These are phyloP conservation scores for Ensete ventricosum DNA, from an alignment of 176 grass and related monocot genomes.

Conservation along the genomic window DNA sequence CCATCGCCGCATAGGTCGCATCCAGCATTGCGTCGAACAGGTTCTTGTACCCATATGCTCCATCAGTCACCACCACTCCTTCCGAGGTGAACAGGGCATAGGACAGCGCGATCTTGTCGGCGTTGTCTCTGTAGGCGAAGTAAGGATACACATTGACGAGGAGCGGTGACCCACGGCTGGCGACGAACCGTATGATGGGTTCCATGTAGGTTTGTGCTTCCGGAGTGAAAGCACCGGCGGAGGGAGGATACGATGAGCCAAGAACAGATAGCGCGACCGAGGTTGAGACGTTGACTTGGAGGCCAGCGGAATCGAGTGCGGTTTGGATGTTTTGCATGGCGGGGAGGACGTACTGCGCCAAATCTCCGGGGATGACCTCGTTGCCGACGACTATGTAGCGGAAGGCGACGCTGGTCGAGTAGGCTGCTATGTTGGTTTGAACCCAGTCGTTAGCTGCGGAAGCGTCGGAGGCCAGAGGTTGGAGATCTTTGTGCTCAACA, in stretches of 20 bases:
- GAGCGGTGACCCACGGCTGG: background rate
- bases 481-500: background rate
- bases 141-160: constrained; percentile 12
- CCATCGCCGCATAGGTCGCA: background rate
- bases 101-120: background rate
- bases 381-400: constrained; percentile 1
- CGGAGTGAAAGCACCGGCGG: background rate
- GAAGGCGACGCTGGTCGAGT: background rate
- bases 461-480: background rate
- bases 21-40: constrained; percentile 14
- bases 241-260: background rate
- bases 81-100: background rate
- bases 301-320: background rate
- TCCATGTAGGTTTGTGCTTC: background rate
- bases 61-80: background rate
- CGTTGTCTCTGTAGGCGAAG: background rate
- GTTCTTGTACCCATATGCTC: background rate
- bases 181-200: background rate
- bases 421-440: background rate
- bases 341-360: background rate
- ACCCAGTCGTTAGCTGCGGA: background rate
- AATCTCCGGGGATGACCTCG: background rate
- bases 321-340: constrained; percentile 3
- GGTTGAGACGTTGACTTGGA: background rate
- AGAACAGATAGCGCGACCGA: background rate